Evolutionary conservation across 2,329 filamentous ascomycete species (phyloP).

Genomic region (Aspergillus sp.): DNA sequence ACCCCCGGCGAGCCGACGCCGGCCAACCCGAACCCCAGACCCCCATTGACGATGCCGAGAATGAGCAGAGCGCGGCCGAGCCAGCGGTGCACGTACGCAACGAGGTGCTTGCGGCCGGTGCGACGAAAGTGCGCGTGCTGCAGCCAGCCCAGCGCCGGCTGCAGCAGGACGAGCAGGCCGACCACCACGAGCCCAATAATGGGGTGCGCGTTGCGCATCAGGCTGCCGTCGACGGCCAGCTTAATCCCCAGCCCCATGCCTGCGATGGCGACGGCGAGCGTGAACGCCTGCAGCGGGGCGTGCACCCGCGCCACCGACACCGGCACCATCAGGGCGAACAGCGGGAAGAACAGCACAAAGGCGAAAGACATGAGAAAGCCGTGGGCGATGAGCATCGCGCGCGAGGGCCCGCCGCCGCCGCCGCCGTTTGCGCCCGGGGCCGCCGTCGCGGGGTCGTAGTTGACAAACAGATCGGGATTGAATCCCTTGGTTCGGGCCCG

Average conservation of each 20-base stretch:
- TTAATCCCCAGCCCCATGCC: conserved; percentile 53
- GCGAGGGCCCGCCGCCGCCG: background rate
- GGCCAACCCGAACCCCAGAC: conserved; percentile 51
- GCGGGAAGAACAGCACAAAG: conserved; percentile 23
- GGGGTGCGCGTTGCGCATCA: conserved; percentile 46
- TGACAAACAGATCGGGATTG: conserved; percentile 17
- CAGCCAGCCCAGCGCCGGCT: conserved; percentile 51
- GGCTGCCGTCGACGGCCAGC: conserved; percentile 40
- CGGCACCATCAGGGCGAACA: conserved; percentile 17
- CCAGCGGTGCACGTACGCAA: conserved; percentile 55
- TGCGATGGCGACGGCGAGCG: conserved; percentile 47
- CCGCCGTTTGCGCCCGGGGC: background rate
- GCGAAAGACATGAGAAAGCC: conserved; percentile 21
- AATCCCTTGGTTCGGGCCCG: conserved; percentile 16
- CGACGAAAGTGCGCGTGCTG: conserved; percentile 54
- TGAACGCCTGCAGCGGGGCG: conserved; percentile 42
- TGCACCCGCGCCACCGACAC: conserved; percentile 13
- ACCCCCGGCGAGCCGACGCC: conserved; percentile 37
- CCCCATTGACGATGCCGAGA: conserved; percentile 57
- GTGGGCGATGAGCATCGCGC: conserved; percentile 12
- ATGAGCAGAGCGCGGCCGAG: conserved; percentile 51
- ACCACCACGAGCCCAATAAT: conserved; percentile 55
- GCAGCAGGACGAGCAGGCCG: conserved; percentile 53
- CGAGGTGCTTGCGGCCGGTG: conserved; percentile 43
- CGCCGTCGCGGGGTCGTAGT: conserved; percentile 9